Percentiles rank a stretch among this genome's conserved stretches.
phyloP scores from a whole-genome alignment of 148 eudicot species.

The Rhododendron kiyosumense region DNA sequence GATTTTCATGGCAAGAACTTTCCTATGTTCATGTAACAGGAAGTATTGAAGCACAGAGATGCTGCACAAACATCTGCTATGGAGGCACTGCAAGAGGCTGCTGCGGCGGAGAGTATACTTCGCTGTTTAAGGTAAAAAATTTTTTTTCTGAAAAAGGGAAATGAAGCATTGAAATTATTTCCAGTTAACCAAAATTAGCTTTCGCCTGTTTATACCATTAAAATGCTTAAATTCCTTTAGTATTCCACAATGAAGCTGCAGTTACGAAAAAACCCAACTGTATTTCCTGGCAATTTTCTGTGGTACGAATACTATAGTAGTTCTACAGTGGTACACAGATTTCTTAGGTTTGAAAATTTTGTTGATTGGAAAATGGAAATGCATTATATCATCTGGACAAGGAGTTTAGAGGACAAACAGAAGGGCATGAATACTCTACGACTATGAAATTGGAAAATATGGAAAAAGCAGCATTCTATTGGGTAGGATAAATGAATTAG shows the following conservation, averaged over 20 bases:
- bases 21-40: constrained; percentile 29
- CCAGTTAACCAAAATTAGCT: not conserved
- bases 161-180: not conserved
- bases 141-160: not conserved
- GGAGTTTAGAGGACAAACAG: not conserved
- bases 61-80: constrained; percentile 79
- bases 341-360: not conserved
- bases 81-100: constrained; percentile 86
- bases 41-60: constrained; percentile 71
- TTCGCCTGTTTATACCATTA: not conserved
- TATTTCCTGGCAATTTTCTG: not conserved
- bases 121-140: constrained; percentile 71
- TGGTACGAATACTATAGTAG: not conserved
- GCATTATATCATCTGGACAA: not conserved
- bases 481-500: not conserved
- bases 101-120: constrained; percentile 72
- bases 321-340: not conserved
- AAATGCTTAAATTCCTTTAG: not conserved
- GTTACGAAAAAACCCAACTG: not conserved
- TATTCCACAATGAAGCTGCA: not conserved
- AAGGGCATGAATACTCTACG: not conserved
- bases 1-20: not conserved
- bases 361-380: not conserved
- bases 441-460: not conserved
- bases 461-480: not conserved